Evolutionary conservation across 2,329 filamentous ascomycete genomes (phyloP).

Genomic region (Zalaria sp.): DNA sequence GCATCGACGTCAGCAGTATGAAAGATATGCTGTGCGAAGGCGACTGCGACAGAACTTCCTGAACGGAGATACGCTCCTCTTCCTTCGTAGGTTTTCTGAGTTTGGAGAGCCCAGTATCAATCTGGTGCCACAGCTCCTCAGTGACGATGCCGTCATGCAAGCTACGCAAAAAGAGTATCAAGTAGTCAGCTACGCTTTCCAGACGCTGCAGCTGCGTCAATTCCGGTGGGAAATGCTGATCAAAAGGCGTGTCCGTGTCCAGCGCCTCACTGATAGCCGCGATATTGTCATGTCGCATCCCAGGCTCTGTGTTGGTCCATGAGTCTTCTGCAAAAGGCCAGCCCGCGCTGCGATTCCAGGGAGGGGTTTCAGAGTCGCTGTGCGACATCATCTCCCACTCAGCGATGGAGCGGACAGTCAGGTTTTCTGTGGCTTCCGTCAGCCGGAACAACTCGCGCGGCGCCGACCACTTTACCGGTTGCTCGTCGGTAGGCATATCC

Average conservation of each 20-base stretch:
- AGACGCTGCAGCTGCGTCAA: slow-evolving; percentile 52
- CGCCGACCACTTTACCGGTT: slow-evolving; percentile 58
- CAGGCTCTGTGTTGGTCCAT: slow-evolving; percentile 28
- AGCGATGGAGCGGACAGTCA: slow-evolving; percentile 43
- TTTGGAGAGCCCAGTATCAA: slow-evolving; percentile 43
- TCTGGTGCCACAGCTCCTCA: slow-evolving; percentile 51
- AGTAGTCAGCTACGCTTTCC: slow-evolving; percentile 56
- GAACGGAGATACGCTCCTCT: slow-evolving; percentile 45
- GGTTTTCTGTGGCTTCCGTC: slow-evolving; percentile 60
- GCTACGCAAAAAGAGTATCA: slow-evolving; percentile 60
- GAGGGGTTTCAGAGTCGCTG: slow-evolving; percentile 22
- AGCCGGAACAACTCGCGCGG: slow-evolving; percentile 82
- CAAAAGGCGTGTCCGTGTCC: slow-evolving; percentile 53
- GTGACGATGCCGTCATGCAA: slow-evolving; percentile 71
- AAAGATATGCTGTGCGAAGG: slow-evolving; percentile 81
- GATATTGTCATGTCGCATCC: slow-evolving; percentile 28
- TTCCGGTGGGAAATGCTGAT: slow-evolving; percentile 47
- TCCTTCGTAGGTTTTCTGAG: slow-evolving; percentile 33
- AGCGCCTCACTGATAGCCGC: slow-evolving; percentile 47
- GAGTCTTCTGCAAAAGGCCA: slow-evolving; percentile 47
- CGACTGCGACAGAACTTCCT: slow-evolving; percentile 58
- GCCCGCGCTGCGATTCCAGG: slow-evolving; percentile 39
- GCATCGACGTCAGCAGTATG: slow-evolving; percentile 69
- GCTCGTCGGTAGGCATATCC: neutral
- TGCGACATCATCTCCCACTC: slow-evolving; percentile 47